Evolutionary conservation across 805 yeast genomes (phyloP), one percentile per base, ranked within the genome.

Genomic region (Candida germanica): DNA sequence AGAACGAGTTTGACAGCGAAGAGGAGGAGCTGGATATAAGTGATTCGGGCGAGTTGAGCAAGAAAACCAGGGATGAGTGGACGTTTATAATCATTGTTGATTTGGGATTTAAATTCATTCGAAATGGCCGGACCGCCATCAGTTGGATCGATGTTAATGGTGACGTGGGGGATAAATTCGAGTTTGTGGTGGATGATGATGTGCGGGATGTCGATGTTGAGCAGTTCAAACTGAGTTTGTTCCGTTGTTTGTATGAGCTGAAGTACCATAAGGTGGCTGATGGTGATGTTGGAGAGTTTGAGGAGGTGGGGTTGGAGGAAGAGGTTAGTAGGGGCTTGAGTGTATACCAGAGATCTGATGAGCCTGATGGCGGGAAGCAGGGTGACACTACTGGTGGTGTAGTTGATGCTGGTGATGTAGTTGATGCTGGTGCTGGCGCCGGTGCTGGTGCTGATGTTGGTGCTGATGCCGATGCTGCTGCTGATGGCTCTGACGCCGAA

Each of bases 101-200:
- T 3, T 62, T 91, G 38, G 63, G 71, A 26, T 65, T 89, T 33
- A 69, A 77, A 40, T 69, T 74, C 38, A 67, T 66, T 39, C 16
- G 31, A 14, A 75, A 77, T 24, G 84, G 81, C 1, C 63, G 72
- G 3, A 61, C 69, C 26, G 77, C 80, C 2, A 72, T 91, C 18
- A 67, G 82, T 0, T 91, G 98, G 98, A 69, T 64, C 10, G 96
- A 93, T 56, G 54, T 78, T 24, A 79, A 79, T 29, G 96, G 96
- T n/a, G 96, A 89, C 50, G 69, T 71, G 4, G 96, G 87, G 16
- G 97, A 89, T 51, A 63, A 69, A 44, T 87, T 83, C 58, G 95
- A 88, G 58, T 89, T 86, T 59, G 71, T 83, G 15, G 76, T 87
- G 33, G 86, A 79, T 42, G 73, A 71, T 31, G 71, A 73, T 10